phyloP scores from a whole-genome alignment of 2,329 filamentous ascomycete genomes.

The Diaporthe capsici region DNA sequence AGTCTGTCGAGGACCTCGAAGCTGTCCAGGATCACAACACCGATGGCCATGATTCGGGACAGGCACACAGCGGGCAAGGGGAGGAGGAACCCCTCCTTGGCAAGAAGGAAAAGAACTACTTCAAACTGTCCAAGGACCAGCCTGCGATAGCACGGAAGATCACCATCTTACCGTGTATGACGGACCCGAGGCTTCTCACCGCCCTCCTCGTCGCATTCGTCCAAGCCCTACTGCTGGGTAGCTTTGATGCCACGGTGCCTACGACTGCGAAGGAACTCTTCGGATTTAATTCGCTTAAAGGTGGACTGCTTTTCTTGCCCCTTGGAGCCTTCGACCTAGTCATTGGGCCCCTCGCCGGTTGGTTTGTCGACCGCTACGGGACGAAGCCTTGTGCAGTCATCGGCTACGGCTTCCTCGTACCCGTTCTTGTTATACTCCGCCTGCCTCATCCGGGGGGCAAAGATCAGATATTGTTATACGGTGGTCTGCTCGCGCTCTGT shows the following conservation, averaged over 20 bases:
- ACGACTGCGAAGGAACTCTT: constrained; percentile 55
- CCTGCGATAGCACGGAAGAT: constrained; percentile 55
- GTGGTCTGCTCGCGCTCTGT: constrained; percentile 42
- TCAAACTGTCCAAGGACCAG: constrained; percentile 58
- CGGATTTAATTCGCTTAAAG: constrained; percentile 52
- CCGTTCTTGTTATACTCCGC: constrained; percentile 36
- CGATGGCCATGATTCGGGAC: neutral
- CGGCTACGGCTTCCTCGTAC: constrained; percentile 45
- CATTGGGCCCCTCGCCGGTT: constrained; percentile 52
- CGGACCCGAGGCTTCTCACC: constrained; percentile 56
- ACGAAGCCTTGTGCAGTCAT: constrained; percentile 50
- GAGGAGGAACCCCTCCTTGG: constrained; percentile 58
- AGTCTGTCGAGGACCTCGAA: constrained; percentile 11
- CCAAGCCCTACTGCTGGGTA: constrained; percentile 56
- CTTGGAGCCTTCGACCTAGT: constrained; percentile 54
- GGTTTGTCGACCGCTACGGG: constrained; percentile 54
- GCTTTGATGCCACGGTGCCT: constrained; percentile 57
- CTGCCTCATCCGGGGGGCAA: constrained; percentile 34
- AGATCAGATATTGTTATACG: constrained; percentile 34
- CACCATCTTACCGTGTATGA: constrained; percentile 62
- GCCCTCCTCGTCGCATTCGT: constrained; percentile 57
- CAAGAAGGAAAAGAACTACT: constrained; percentile 52
- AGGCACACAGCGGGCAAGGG: constrained; percentile 44
- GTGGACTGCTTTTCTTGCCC: constrained; percentile 55
- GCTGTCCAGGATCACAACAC: constrained; percentile 38